Conservation (phyloP, 139 green algal species). For the Volvox africanus region DNA sequence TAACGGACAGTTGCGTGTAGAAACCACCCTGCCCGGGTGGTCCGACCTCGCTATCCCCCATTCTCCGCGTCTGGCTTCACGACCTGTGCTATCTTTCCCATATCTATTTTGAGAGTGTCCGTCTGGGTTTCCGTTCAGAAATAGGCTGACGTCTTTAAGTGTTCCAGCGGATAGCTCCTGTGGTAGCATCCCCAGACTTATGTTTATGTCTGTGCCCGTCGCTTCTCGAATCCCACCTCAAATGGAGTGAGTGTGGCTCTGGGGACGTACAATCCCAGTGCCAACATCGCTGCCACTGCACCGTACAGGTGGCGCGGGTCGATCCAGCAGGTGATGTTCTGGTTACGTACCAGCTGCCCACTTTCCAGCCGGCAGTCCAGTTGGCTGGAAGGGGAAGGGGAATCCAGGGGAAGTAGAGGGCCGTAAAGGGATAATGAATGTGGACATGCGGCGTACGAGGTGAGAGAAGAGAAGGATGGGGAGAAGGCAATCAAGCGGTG, state of each 20-base stretch:
- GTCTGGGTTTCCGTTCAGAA: no score
- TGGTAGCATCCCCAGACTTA: no score
- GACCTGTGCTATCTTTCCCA: no score
- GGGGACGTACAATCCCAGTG: slow-evolving; percentile 32
- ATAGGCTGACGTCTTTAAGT: no score
- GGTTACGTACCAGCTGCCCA: slow-evolving; percentile 28
- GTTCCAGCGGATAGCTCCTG: no score
- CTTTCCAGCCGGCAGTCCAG: slow-evolving; percentile 30
- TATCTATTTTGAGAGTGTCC: no score
- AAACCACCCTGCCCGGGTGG: no score
- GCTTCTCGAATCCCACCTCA: not conserved
- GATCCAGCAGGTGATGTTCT: slow-evolving; percentile 22
- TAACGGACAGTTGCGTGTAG: no score
- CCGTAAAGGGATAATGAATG: not conserved
- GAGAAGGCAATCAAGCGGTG: not conserved
- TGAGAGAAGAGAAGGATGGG: not conserved
- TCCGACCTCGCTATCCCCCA: no score
- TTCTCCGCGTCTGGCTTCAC: no score
- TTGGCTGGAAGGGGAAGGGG: not conserved
- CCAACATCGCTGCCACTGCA: slow-evolving; percentile 16
- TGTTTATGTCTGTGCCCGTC: no score
- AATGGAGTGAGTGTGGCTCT: slow-evolving; percentile 31
- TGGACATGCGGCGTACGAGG: no score
- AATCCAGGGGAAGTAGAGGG: not conserved
- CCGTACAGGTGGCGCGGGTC: slow-evolving; percentile 20